Percentiles rank a stretch among this genome's conserved stretches.
Evolutionary conservation across 306 rosid species (phyloP).

Genomic region (Myrica gale): DNA sequence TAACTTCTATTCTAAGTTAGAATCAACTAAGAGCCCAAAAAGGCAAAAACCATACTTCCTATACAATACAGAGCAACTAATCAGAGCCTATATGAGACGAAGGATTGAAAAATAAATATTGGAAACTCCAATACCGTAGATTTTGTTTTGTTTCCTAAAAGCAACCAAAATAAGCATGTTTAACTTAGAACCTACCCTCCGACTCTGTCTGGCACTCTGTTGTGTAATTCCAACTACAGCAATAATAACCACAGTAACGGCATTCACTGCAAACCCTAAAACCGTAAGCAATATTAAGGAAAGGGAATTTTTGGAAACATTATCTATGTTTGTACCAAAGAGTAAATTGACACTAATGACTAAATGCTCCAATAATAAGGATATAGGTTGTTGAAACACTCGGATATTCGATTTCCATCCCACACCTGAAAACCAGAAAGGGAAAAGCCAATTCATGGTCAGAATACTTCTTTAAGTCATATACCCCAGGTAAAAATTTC

Average conservation of each 20-base stretch:
- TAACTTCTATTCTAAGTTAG: neutral
- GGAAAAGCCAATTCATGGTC: constrained; percentile 11
- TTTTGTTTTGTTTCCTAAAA: neutral
- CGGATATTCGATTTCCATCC: constrained; percentile 60
- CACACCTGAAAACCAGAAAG: constrained; percentile 64
- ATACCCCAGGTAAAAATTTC: neutral
- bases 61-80: neutral
- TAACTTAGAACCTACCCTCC: constrained; percentile 45
- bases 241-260: constrained; percentile 51
- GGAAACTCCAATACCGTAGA: neutral
- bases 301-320: constrained; percentile 26
- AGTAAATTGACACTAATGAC: constrained; percentile 20
- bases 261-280: constrained; percentile 68
- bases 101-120: neutral
- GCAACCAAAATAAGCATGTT: constrained; percentile 6
- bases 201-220: constrained; percentile 30
- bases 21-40: neutral
- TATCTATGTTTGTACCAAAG: neutral
- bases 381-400: constrained; percentile 77
- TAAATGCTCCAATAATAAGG: constrained; percentile 39
- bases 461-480: constrained; percentile 7
- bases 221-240: constrained; percentile 44
- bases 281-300: constrained; percentile 61
- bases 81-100: neutral
- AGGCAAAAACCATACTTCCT: neutral